These are phyloP conservation scores for Sarocladiaceae sp. DNA, from an alignment of 2,329 filamentous ascomycete species.

Conservation along the genomic window DNA sequence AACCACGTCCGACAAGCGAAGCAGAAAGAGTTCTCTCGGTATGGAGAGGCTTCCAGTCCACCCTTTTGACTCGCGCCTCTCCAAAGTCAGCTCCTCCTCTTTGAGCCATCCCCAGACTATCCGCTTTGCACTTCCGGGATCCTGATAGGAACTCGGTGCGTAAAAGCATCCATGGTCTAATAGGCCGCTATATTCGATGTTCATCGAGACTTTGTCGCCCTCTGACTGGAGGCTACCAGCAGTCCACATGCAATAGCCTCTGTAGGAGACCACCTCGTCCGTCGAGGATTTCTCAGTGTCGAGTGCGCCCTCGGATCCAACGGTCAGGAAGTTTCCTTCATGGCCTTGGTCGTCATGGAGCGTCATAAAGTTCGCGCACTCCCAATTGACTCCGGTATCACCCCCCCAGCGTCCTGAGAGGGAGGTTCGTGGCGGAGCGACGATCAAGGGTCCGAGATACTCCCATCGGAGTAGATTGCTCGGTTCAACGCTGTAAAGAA, in stretches of 20 bases:
- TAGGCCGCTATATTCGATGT: no score
- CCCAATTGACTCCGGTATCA: slow-evolving; percentile 45
- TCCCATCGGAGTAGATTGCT: slow-evolving; percentile 35
- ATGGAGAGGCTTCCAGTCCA: no score
- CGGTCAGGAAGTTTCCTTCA: slow-evolving; percentile 30
- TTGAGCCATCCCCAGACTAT: no score
- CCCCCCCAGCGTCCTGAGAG: slow-evolving; percentile 37
- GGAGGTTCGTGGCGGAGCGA: slow-evolving; percentile 31
- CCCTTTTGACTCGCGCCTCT: no score
- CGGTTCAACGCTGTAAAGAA: slow-evolving; percentile 37
- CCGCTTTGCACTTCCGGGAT: no score
- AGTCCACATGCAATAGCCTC: slow-evolving; percentile 21
- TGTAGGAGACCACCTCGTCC: slow-evolving; percentile 10
- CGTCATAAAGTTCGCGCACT: slow-evolving; percentile 40
- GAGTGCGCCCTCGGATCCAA: slow-evolving; percentile 36
- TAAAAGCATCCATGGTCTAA: no score
- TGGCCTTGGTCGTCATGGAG: slow-evolving; percentile 24
- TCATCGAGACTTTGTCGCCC: no score
- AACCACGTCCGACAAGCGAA: no score
- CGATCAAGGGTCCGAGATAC: slow-evolving; percentile 35
- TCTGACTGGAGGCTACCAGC: no score
- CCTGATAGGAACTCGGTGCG: no score
- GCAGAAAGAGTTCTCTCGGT: no score
- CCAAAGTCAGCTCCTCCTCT: no score
- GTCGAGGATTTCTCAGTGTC: slow-evolving; percentile 12